Conservation (phyloP, 805 yeast species). For the Lachancea fermentati region DNA sequence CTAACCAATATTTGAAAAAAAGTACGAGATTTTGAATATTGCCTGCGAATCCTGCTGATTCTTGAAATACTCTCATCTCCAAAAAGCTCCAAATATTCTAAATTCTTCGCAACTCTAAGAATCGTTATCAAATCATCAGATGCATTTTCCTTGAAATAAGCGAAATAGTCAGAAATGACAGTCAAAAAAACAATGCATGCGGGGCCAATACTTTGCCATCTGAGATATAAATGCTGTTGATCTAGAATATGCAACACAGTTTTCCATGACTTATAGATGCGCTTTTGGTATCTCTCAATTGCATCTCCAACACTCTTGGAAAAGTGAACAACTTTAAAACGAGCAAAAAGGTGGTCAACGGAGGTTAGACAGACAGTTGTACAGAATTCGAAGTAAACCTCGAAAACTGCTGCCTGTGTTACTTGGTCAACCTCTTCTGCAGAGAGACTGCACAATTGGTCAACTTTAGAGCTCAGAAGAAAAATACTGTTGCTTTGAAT, state of each 20-base stretch:
- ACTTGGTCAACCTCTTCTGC: background rate
- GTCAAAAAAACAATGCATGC: conserved; percentile 4
- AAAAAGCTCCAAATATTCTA: conserved; percentile 1
- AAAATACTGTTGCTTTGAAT: conserved; percentile 18
- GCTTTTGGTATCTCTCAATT: conserved; percentile 1
- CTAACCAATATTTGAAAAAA: conserved; percentile 7
- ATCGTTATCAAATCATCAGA: conserved; percentile 6
- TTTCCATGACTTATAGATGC: conserved; percentile 7
- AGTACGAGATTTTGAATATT: conserved; percentile 1
- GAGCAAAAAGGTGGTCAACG: conserved; percentile 8
- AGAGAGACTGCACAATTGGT: background rate
- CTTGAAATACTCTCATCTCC: background rate
- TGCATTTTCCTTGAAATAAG: conserved; percentile 2
- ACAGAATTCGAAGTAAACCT: conserved; percentile 2
- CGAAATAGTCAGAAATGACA: conserved; percentile 7
- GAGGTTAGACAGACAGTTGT: conserved; percentile 6
- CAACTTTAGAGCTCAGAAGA: conserved; percentile 14
- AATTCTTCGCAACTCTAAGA: conserved; percentile 1
- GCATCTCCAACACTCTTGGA: conserved; percentile 1
- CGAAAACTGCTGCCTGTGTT: background rate
- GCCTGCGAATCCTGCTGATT: conserved; percentile 1
- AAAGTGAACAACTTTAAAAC: conserved; percentile 5
- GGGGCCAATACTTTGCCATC: conserved; percentile 5
- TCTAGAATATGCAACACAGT: conserved; percentile 1
- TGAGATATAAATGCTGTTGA: background rate